Conservation (phyloP, 2,329 filamentous ascomycete species). For the Aspergillaceae sp. region DNA sequence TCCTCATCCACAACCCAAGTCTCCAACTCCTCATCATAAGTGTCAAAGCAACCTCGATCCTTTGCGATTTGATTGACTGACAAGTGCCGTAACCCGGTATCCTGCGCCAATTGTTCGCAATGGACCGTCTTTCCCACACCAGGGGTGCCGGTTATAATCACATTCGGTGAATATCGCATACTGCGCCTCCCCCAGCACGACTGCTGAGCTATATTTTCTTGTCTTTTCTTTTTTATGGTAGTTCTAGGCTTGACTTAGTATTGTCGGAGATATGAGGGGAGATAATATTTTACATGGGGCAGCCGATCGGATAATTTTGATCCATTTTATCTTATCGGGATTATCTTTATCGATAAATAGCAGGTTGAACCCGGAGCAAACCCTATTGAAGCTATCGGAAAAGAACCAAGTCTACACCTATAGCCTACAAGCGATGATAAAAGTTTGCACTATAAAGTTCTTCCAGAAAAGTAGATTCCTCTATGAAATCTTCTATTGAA, state of each 20-base stretch:
- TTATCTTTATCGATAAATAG: not conserved
- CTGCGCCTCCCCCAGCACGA: conserved; percentile 5
- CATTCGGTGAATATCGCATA: conserved; percentile 58
- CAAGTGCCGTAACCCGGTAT: conserved; percentile 69
- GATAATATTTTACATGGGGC: not conserved
- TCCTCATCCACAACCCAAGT: conserved; percentile 96
- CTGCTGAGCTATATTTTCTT: not conserved
- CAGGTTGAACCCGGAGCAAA: too few relatives aligned
- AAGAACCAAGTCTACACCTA: too few relatives aligned
- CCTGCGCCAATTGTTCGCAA: conserved; percentile 69
- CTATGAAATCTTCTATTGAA: too few relatives aligned
- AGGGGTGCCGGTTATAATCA: conserved; percentile 90
- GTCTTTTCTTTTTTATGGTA: not conserved
- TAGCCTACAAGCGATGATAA: too few relatives aligned
- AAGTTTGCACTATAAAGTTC: too few relatives aligned
- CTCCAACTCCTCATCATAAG: conserved; percentile 74
- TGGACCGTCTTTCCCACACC: conserved; percentile 95
- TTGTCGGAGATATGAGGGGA: not conserved
- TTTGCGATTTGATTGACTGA: conserved; percentile 89
- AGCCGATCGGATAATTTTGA: not conserved
- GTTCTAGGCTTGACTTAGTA: not conserved
- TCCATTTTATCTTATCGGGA: not conserved
- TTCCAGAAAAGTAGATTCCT: too few relatives aligned
- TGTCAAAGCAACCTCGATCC: conserved; percentile 76
- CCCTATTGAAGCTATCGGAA: too few relatives aligned